These are phyloP conservation scores for Lentinula novae-zelandiae DNA, from an alignment of 1,284 basidiomycete species.

Conservation along the genomic window DNA sequence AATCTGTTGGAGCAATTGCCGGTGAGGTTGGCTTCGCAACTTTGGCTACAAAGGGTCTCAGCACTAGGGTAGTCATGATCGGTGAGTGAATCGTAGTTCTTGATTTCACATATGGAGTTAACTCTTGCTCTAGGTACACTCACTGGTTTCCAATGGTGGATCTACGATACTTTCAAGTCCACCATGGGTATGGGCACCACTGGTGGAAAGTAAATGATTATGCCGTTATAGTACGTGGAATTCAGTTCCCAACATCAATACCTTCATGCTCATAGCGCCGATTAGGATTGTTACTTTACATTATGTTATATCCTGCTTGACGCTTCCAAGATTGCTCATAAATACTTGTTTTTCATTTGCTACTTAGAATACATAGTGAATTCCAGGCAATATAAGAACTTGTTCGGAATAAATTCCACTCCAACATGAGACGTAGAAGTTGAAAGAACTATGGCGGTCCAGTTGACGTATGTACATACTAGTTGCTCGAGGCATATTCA, in stretches of 20 bases:
- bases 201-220: conserved; percentile 66
- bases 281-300: not conserved
- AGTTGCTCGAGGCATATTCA: not conserved
- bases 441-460: no score
- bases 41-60: conserved; percentile 76
- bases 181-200: conserved; percentile 81
- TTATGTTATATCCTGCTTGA: not conserved
- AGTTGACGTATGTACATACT: no score
- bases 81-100: conserved; percentile 19
- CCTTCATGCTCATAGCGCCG: not conserved
- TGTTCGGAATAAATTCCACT: not conserved
- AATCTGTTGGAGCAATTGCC: conserved; percentile 62
- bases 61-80: conserved; percentile 55
- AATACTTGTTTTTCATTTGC: not conserved
- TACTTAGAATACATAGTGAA: conserved; percentile 8
- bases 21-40: conserved; percentile 58
- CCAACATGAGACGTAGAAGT: not conserved
- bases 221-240: not conserved
- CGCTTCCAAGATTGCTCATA: not conserved
- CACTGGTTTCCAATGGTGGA: conserved; percentile 89
- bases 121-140: conserved; percentile 45
- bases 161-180: conserved; percentile 79
- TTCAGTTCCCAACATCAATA: not conserved
- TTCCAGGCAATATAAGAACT: not conserved
- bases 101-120: not conserved